These are phyloP conservation scores for Penicillium sumatraense DNA, from an alignment of 2,329 filamentous ascomycete genomes.

Conservation along the genomic window DNA sequence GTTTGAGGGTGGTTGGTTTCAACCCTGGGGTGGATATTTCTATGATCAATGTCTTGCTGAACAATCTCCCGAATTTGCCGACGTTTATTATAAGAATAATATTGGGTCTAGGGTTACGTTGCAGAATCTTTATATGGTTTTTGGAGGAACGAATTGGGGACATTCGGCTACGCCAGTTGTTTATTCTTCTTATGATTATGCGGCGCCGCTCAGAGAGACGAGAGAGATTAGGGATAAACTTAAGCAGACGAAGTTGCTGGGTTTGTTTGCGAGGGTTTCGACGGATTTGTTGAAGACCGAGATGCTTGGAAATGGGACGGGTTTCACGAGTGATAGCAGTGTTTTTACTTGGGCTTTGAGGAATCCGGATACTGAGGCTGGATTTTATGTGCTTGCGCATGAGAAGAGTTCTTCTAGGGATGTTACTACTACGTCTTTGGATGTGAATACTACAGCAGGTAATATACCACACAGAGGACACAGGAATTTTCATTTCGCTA, in stretches of 20 bases:
- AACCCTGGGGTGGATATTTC: slow-evolving; percentile 58
- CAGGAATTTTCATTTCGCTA: neutral
- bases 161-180: slow-evolving; percentile 56
- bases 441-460: slow-evolving; percentile 54
- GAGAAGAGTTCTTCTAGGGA: slow-evolving; percentile 49
- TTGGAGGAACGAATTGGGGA: slow-evolving; percentile 62
- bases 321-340: slow-evolving; percentile 45
- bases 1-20: slow-evolving; percentile 60
- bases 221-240: slow-evolving; percentile 58
- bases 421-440: slow-evolving; percentile 53
- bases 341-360: slow-evolving; percentile 59
- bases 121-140: slow-evolving; percentile 58
- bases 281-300: slow-evolving; percentile 56
- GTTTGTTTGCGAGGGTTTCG: slow-evolving; percentile 59
- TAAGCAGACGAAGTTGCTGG: slow-evolving; percentile 60
- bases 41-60: slow-evolving; percentile 57
- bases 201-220: slow-evolving; percentile 59
- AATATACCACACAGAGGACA: no score
- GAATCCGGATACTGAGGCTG: slow-evolving; percentile 55
- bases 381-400: slow-evolving; percentile 58
- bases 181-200: slow-evolving; percentile 53
- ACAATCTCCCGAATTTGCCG: slow-evolving; percentile 53
- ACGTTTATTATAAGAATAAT: slow-evolving; percentile 63
- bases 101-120: slow-evolving; percentile 56
- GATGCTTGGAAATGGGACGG: slow-evolving; percentile 61